Conservation (phyloP, 1,139 yeast species). For the Magnusiomyces starmeri region DNA sequence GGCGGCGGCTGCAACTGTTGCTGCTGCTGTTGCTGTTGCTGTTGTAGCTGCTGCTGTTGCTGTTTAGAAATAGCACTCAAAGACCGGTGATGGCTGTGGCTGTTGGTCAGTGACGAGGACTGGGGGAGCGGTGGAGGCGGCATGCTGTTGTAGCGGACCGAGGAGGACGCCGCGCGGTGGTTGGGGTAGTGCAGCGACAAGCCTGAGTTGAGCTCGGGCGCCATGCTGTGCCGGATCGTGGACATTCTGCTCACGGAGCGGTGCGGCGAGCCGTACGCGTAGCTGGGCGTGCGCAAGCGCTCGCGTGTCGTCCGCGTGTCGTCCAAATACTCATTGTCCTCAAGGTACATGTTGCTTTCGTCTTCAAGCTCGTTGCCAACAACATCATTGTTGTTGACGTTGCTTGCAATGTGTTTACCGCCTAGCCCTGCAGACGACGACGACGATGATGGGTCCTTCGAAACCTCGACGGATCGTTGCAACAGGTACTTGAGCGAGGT, state of each 20-base stretch:
- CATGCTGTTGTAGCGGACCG: background rate
- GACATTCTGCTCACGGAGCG: constrained; percentile 21
- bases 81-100: background rate
- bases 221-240: constrained; percentile 26
- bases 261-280: constrained; percentile 8
- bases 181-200: background rate
- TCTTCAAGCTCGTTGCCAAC: constrained; percentile 19
- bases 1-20: too few species aligned
- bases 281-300: constrained; percentile 5
- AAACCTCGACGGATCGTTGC: constrained; percentile 58
- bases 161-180: background rate
- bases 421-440: too few species aligned
- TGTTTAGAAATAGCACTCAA: too few species aligned
- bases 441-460: background rate
- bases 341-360: constrained; percentile 14
- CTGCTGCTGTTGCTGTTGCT: background rate
- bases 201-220: constrained; percentile 28
- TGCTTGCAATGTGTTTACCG: too few species aligned
- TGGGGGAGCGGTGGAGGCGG: background rate
- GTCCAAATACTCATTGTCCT: constrained; percentile 20
- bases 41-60: background rate
- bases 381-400: too few species aligned
- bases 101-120: background rate
- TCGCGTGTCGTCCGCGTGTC: background rate
- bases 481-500: constrained; percentile 74